Evolutionary conservation across 768 basidiomycete genomes (phyloP).

Genomic region (Naematelia aurantialba): DNA sequence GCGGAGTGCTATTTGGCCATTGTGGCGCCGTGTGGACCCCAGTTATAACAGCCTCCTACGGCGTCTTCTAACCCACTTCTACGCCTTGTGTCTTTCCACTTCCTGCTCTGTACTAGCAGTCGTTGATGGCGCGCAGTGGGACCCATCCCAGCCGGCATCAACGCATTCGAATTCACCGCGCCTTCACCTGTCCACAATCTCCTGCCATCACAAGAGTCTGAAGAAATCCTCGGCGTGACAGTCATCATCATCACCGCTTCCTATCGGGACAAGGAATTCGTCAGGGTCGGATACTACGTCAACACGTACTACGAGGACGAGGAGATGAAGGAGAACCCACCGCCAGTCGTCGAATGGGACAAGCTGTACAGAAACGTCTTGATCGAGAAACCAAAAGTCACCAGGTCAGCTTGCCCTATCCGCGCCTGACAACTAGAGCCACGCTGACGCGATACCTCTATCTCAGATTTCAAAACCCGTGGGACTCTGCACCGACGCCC

Average conservation of each 20-base stretch:
- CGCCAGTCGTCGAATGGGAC: constrained; percentile 67
- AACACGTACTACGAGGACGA: constrained; percentile 98
- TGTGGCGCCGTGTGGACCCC: too few species aligned
- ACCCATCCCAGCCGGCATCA: constrained; percentile 92
- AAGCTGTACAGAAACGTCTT: constrained; percentile 75
- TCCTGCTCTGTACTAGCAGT: too few species aligned
- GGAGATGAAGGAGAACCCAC: constrained; percentile 75
- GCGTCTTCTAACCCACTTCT: too few species aligned
- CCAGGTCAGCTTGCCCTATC: constrained; percentile 55
- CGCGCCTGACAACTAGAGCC: too few species aligned
- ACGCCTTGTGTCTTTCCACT: too few species aligned
- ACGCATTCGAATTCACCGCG: constrained; percentile 94
- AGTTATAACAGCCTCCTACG: too few species aligned
- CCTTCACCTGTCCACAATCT: constrained; percentile 74
- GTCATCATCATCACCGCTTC: constrained; percentile 95
- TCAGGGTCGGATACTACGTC: constrained; percentile 99
- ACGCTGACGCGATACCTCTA: constrained; percentile 5
- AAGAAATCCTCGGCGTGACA: constrained; percentile 92
- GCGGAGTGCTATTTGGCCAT: too few species aligned
- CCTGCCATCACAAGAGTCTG: constrained; percentile 62
- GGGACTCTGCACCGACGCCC: constrained; percentile 29
- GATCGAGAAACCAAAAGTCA: constrained; percentile 87
- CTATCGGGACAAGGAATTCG: constrained; percentile 95
- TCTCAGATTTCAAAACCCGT: constrained; percentile 39
- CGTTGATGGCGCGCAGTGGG: constrained; percentile 69